Conservation (phyloP, 139 green algal genomes). For the Mesotaenium endlicherianum region DNA sequence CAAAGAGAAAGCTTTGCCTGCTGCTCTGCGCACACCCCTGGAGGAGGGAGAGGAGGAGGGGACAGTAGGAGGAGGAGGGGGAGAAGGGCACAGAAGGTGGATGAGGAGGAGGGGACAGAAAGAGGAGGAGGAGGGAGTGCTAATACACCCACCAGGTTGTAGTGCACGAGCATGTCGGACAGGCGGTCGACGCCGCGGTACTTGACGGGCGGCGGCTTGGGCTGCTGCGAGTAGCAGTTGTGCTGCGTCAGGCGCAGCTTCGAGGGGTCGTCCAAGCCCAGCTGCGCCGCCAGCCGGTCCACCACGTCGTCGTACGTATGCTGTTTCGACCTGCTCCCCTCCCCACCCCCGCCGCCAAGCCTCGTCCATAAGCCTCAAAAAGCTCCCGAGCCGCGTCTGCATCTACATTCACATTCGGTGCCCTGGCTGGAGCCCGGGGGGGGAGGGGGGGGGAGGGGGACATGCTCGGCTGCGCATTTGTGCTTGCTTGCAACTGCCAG, state of each 20-base stretch:
- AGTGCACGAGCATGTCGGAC: conserved; percentile 68
- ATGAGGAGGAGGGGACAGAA: background rate
- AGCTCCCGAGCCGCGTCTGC: no score
- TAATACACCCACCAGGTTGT: conserved; percentile 46
- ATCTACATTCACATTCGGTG: no score
- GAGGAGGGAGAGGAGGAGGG: background rate
- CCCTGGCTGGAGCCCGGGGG: no score
- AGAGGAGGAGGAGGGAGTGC: background rate
- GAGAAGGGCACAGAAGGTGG: background rate
- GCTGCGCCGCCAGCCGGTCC: conserved; percentile 57
- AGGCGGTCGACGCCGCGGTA: conserved; percentile 61
- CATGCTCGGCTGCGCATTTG: no score
- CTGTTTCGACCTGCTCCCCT: conserved; percentile 56
- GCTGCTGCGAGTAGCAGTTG: conserved; percentile 73
- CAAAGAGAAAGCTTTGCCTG: no score
- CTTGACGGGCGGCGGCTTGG: conserved; percentile 60
- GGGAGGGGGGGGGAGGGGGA: no score
- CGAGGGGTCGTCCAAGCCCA: conserved; percentile 57
- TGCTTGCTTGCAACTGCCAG: no score
- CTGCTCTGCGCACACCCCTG: no score
- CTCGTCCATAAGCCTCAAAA: no score
- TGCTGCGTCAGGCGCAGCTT: conserved; percentile 76
- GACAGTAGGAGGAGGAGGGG: no score
- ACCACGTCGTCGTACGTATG: conserved; percentile 80
- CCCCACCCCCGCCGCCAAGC: no score